phyloP scores from a whole-genome alignment of 768 basidiomycete genomes.

The Strobilomyces dryophilus region DNA sequence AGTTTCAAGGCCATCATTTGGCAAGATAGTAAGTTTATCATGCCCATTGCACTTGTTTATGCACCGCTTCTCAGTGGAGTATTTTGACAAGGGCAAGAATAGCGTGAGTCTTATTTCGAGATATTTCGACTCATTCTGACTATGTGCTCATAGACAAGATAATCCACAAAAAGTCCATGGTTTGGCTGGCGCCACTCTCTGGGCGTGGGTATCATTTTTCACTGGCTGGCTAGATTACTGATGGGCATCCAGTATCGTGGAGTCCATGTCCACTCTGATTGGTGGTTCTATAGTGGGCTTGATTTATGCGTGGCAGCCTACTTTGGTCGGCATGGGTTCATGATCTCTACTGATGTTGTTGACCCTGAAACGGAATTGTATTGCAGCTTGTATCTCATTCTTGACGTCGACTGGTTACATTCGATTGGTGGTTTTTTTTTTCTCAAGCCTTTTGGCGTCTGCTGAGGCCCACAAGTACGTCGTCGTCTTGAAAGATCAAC shows the following conservation, averaged over 20 bases:
- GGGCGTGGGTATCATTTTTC: conserved; percentile 23
- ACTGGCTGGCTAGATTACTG: too few species aligned
- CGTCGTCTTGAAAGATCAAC: conserved; percentile 83
- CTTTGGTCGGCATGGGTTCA: conserved; percentile 48
- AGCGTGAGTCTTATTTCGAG: conserved; percentile 45
- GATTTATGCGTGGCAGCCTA: conserved; percentile 70
- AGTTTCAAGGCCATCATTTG: conserved; percentile 78
- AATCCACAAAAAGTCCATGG: conserved; percentile 89
- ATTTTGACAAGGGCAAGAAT: conserved; percentile 86
- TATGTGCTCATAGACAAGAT: conserved; percentile 55
- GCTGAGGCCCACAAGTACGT: conserved; percentile 46
- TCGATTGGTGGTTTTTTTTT: conserved; percentile 52
- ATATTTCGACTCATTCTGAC: not conserved
- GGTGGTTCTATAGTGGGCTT: conserved; percentile 76
- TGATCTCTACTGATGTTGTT: not conserved
- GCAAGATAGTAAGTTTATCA: conserved; percentile 66
- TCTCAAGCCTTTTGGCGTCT: not conserved
- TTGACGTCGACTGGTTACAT: conserved; percentile 76
- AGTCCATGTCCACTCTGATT: conserved; percentile 64
- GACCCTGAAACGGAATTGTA: not conserved
- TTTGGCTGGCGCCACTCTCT: conserved; percentile 82
- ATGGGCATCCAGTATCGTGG: conserved; percentile 43
- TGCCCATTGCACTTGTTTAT: not conserved
- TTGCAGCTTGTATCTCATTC: conserved; percentile 58
- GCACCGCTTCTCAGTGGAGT: conserved; percentile 51